A percentile compares a stretch with the other conserved stretches of the same genome.
phyloP scores from a whole-genome alignment of 768 basidiomycete genomes.

The Lentinula boryana region DNA sequence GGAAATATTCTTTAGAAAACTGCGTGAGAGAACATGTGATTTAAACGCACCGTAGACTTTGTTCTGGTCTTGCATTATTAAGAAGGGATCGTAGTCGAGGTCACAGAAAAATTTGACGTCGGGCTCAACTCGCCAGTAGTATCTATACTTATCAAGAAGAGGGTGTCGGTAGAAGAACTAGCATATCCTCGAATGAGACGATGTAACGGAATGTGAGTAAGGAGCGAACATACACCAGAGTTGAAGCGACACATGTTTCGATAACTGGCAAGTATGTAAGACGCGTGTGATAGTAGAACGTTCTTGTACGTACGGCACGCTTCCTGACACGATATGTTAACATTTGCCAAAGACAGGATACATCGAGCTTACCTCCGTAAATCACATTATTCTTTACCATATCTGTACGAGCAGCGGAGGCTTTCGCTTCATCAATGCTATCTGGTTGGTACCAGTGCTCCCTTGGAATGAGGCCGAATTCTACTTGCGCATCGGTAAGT shows the following conservation, averaged over 20 bases:
- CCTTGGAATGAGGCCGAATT: constrained; percentile 74
- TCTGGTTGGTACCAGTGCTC: constrained; percentile 80
- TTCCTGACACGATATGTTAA: constrained; percentile 39
- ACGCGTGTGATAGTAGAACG: not conserved
- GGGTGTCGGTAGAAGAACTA: constrained; percentile 88
- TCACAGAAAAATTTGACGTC: constrained; percentile 86
- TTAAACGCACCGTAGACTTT: constrained; percentile 69
- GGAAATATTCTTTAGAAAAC: constrained; percentile 11
- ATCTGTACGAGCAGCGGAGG: constrained; percentile 51
- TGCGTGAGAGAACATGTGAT: not conserved
- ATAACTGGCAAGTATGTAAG: constrained; percentile 36
- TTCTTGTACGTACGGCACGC: constrained; percentile 55
- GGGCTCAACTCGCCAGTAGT: constrained; percentile 80
- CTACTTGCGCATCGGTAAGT: constrained; percentile 56
- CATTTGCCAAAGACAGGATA: not conserved
- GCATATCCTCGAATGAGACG: not conserved
- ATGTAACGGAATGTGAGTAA: not conserved
- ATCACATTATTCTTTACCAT: constrained; percentile 69
- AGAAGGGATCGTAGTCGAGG: constrained; percentile 81
- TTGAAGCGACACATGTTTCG: constrained; percentile 98
- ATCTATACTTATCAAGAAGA: constrained; percentile 71
- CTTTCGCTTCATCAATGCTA: constrained; percentile 71
- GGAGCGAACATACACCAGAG: constrained; percentile 60
- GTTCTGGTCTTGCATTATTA: constrained; percentile 78
- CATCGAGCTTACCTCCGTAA: constrained; percentile 49